phyloP scores from a whole-genome alignment of 306 rosid species.

The Myrica gale region DNA sequence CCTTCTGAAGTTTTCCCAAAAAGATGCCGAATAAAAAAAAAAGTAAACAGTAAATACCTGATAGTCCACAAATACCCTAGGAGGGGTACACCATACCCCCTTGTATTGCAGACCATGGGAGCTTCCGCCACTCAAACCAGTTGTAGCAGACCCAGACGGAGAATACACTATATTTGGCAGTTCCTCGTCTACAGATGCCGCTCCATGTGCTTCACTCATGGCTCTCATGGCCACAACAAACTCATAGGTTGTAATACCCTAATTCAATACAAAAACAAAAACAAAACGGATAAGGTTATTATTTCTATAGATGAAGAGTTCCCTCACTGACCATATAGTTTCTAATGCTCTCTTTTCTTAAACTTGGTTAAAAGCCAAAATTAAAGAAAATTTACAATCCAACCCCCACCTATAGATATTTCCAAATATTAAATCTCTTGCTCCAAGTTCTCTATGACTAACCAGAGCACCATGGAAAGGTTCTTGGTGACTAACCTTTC shows the following conservation, averaged over 20 bases:
- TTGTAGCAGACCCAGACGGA: constrained; percentile 88
- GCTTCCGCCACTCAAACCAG: constrained; percentile 98
- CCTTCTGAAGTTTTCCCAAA: not conserved
- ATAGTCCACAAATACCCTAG: constrained; percentile 90
- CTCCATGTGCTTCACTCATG: constrained; percentile 79
- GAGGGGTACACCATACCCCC: constrained; percentile 99
- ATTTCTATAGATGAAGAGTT: not conserved
- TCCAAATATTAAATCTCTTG: constrained; percentile 23
- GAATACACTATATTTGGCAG: constrained; percentile 66
- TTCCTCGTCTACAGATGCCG: constrained; percentile 65
- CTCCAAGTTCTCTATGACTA: constrained; percentile 17
- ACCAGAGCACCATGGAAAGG: constrained; percentile 24
- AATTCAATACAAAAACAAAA: constrained; percentile 33
- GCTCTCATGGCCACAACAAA: constrained; percentile 98
- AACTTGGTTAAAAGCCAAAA: not conserved
- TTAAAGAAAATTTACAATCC: not conserved
- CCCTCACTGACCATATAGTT: not conserved
- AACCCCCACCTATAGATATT: constrained; percentile 12
- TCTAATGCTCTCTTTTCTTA: not conserved
- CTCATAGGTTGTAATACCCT: constrained; percentile 97
- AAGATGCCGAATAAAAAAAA: constrained; percentile 6
- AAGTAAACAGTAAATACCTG: constrained; percentile 57
- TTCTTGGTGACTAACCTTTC: constrained; percentile 74
- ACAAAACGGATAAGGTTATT: constrained; percentile 14
- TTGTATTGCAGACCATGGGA: constrained; percentile 85